These are phyloP conservation scores for Rhodotorula taiwanensis DNA, from an alignment of 768 basidiomycete genomes.

Conservation along the genomic window DNA sequence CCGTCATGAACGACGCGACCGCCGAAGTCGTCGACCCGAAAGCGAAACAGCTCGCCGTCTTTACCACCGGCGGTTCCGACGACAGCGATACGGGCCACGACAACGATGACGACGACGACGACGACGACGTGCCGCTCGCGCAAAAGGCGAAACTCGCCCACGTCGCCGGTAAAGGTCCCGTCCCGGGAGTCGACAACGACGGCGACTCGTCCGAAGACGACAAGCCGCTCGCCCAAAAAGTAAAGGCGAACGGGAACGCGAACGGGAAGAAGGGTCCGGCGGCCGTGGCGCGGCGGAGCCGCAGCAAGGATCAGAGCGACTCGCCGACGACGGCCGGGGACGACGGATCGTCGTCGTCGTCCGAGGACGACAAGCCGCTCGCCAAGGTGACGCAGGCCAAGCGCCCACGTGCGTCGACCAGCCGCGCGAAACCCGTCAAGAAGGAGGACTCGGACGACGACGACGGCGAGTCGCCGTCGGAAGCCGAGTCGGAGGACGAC, in stretches of 20 bases:
- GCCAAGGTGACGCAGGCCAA: conserved; percentile 35
- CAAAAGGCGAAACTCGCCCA: conserved; percentile 30
- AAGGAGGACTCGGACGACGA: conserved; percentile 48
- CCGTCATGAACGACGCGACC: conserved; percentile 32
- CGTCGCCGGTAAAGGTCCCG: conserved; percentile 21
- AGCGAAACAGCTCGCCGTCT: conserved; percentile 17
- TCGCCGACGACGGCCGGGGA: neutral
- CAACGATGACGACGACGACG: conserved; percentile 1
- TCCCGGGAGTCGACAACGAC: neutral
- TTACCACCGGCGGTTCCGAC: conserved; percentile 13
- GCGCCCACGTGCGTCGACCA: conserved; percentile 27
- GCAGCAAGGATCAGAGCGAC: too few relatives aligned
- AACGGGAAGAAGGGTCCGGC: conserved; percentile 8
- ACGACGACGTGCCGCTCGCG: conserved; percentile 19
- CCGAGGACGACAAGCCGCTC: conserved; percentile 32
- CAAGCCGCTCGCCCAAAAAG: conserved; percentile 32
- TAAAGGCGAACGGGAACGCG: neutral
- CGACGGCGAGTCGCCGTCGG: conserved; percentile 39
- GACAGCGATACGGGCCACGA: neutral
- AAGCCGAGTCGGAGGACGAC: conserved; percentile 46
- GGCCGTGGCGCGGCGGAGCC: too few relatives aligned
- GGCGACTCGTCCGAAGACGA: conserved; percentile 33
- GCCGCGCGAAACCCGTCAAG: conserved; percentile 44
- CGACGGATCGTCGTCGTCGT: conserved; percentile 1
- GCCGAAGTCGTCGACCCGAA: conserved; percentile 19